Evolutionary conservation across 1,284 basidiomycete genomes (phyloP), one percentile per base, ranked within the genome.

Genomic region (Tilletia caries): DNA sequence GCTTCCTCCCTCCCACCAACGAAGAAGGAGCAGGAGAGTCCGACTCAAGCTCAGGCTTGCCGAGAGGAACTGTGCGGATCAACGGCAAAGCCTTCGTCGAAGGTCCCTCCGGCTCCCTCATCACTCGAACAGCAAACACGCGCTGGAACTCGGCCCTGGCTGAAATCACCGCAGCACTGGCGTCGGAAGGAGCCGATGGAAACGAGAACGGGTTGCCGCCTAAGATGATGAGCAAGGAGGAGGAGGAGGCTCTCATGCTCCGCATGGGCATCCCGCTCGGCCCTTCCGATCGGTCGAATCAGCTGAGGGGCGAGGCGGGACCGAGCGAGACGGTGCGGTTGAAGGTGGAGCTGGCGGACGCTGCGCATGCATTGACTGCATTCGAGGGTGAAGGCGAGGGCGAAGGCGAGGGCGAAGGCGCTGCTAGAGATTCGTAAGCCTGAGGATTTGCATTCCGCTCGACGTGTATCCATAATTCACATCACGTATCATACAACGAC

Each of bases 111-210:
- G 78, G 77, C 1, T 67, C 69, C 0, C 77, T 76, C 44, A 79
- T 79, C 60, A 78, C 78, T 18, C 75, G 78, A 65, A 79, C 78
- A 1, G 78, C 78, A 18, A 77, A 79, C 41, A 29, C 72, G 27
- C 64, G 78, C 23, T 79, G 78, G 78, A 77, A 78, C 68, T 71
- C 68, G 15, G 78, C 78, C 4, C 34, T 79, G 52, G 73, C 75
- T 27, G 78, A 79, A 69, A 79, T 79, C 69, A 77, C 76, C 44
- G 72, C 72, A 67, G 78, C 78, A 10, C 64, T 79, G 25, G 65
- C 60, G 27, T 34, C 29, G 2, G 54, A 65, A 20, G 69, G 58
- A n/a, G 20, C 20, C 23, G 33, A 29, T 23, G 34, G 20, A 23
- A 29, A 27, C 37, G 64, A 41, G n/a, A 29, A 29, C 2, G 70